phyloP scores from a whole-genome alignment of 2,329 filamentous ascomycete species.

The Fusarium metavorans region DNA sequence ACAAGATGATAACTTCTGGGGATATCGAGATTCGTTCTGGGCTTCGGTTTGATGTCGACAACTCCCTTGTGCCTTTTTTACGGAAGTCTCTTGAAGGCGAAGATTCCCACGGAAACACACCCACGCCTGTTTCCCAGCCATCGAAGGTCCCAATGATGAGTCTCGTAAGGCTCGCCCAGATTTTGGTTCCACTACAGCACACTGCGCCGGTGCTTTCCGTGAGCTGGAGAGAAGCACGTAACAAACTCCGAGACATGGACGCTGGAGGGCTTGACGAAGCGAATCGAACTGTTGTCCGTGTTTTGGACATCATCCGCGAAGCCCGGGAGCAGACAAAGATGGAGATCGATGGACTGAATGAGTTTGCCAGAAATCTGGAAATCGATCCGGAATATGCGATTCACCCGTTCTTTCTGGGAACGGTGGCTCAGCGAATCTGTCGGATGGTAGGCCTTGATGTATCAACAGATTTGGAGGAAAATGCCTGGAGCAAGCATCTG shows the following conservation, averaged over 20 bases:
- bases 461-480: not conserved
- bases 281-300: not conserved
- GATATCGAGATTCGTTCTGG: not conserved
- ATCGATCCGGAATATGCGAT: not conserved
- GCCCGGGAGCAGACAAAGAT: not conserved
- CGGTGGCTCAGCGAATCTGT: not conserved
- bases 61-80: not conserved
- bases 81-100: not conserved
- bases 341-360: not conserved
- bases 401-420: not conserved
- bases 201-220: not conserved
- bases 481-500: not conserved
- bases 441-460: not conserved
- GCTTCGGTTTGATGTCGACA: not conserved
- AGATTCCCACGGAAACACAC: not conserved
- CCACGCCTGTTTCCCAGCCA: not conserved
- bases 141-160: not conserved
- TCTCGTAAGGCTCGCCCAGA: not conserved
- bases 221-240: not conserved
- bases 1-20: not conserved
- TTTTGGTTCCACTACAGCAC: not conserved
- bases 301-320: not conserved
- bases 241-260: not conserved
- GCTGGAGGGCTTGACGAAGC: not conserved
- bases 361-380: not conserved